Base-by-base conservation (phyloP, 768 basidiomycete species). In the Termitomyces sp. region DNA sequence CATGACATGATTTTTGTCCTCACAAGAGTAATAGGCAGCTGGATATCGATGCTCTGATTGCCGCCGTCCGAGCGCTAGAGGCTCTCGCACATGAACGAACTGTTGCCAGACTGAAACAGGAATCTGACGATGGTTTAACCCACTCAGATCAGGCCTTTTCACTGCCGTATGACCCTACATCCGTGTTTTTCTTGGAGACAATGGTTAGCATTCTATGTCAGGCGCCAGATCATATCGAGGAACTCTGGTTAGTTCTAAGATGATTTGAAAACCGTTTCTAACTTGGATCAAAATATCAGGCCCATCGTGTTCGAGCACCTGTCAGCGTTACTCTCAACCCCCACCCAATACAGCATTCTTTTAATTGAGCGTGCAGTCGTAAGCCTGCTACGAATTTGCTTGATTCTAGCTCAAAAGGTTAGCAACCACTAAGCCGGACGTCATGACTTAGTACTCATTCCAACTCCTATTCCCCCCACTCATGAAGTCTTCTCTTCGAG, bases 301-400 rank as follows among this genome's bases (percentile, higher is more conserved):
- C 94, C 96, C 0, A 83, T 94, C 62, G 83, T 96, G 3, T 98
- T 97, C 66, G 94, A 97, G 63, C 95, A 98, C 66, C 73, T 98
- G 23, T 89, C 93, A 0, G 79, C 87, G 0, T 72, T 99, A 16
- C 76, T 99, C 23, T 82, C 84, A 2, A 76, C 87, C 2, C 82
- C 96, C 0, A 77, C 78, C 13, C 86, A 88, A 50, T 98, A 96
- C 67, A 94, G 93, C 63, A 81, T 93, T 29, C 76, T 99, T 46
- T 80, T 99, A 39, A 91, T 97, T 38, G 97, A 99, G 65, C 81
- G 97, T 13, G 94, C 95, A 3, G 91, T 98, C 3, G 92, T 96
- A 15, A 89, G 88, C 20, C 76, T 98, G 25, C 73, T 98, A 52
- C 81, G 91, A 27, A 73, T 98, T n/a, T 92, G 91, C 61, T 72